Evolutionary conservation across 2,329 filamentous ascomycete species (phyloP).

Genomic region (Bipolaris sorokiniana): DNA sequence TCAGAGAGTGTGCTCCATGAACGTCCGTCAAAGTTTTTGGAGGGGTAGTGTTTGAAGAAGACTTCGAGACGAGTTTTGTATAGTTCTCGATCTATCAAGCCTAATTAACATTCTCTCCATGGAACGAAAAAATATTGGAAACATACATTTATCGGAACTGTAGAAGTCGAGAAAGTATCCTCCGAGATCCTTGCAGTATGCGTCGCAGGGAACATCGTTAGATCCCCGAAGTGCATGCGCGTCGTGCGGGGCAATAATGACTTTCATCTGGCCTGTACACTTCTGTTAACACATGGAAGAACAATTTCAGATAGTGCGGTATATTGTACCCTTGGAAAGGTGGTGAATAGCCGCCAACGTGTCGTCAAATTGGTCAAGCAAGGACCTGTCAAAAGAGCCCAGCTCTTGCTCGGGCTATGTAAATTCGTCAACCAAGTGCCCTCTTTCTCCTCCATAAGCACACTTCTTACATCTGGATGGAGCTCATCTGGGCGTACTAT

Average conservation of each 20-base stretch:
- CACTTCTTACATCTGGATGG: slow-evolving; percentile 36
- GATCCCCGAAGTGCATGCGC: slow-evolving; percentile 41
- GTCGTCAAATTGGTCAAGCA: slow-evolving; percentile 46
- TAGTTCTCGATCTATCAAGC: slow-evolving; percentile 26
- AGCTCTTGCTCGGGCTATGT: slow-evolving; percentile 36
- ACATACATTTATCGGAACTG: slow-evolving; percentile 37
- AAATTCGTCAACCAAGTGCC: slow-evolving; percentile 3
- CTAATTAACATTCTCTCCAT: not conserved
- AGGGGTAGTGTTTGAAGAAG: slow-evolving; percentile 46
- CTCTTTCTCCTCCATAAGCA: not conserved
- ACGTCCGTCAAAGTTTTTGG: slow-evolving; percentile 41
- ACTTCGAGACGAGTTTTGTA: slow-evolving; percentile 44
- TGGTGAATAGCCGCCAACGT: slow-evolving; percentile 44
- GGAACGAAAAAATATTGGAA: not conserved
- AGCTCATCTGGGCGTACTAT: slow-evolving; percentile 37
- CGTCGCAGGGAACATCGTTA: slow-evolving; percentile 44
- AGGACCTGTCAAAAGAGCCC: slow-evolving; percentile 39
- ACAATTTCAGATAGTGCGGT: not conserved
- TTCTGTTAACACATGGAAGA: not conserved
- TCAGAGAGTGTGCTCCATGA: slow-evolving; percentile 41
- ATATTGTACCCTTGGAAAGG: slow-evolving; percentile 38
- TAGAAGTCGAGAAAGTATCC: slow-evolving; percentile 47
- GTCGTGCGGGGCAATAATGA: slow-evolving; percentile 47
- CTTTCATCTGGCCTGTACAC: slow-evolving; percentile 39
- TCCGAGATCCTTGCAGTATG: slow-evolving; percentile 41